Evolutionary conservation across 1,139 yeast species (phyloP), one percentile per base, ranked within the genome.

Genomic region (Protomyces lactucae-debilis): DNA sequence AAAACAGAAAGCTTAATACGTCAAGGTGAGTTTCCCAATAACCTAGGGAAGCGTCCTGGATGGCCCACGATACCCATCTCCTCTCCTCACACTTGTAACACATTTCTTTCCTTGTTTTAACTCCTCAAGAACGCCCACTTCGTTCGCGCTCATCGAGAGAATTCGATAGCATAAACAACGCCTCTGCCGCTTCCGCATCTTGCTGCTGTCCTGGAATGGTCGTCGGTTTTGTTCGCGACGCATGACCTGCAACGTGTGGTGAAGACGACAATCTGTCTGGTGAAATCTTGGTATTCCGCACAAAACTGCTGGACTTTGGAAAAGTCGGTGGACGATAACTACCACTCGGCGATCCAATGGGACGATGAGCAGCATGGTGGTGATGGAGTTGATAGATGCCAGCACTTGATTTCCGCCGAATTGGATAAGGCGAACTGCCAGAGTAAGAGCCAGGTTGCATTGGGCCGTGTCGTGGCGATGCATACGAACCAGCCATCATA

Each of bases 401-500:
- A 3, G 63, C 63, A 43, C 63, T 59, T 18, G 57, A 52, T 45
- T 52, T 52, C n/a, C 63, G 39, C 6, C 63, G 18, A 45, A 59
- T 59, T 3, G 63, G 63, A 35, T 59, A 59, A 10, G 63, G 48
- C 9, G 48, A 43, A 10, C 48, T 43, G 48, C 48, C 48, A n/a
- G 48, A 43, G 48, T 43, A 43, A 18, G 48, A 43, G 21, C 48
- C 48, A 10, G 48, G 48, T 18, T 28, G 48, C 48, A 43, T 43
- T 3, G 48, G 48, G 16, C 48, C 48, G 3, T 43, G 48, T 18
- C 48, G 48, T 10, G 48, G 48, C 48, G 23, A 43, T 12, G 48
- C 48, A 10, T n/a, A 43, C 25, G 48, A 43, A 10, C 48, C 48
- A 4, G 48, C 21, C 25, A 10, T 12, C 48, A 43, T 6, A 14